Percentiles rank a stretch among this genome's conserved stretches.
phyloP scores from a whole-genome alignment of 1,139 yeast species.

The Candida anutae region DNA sequence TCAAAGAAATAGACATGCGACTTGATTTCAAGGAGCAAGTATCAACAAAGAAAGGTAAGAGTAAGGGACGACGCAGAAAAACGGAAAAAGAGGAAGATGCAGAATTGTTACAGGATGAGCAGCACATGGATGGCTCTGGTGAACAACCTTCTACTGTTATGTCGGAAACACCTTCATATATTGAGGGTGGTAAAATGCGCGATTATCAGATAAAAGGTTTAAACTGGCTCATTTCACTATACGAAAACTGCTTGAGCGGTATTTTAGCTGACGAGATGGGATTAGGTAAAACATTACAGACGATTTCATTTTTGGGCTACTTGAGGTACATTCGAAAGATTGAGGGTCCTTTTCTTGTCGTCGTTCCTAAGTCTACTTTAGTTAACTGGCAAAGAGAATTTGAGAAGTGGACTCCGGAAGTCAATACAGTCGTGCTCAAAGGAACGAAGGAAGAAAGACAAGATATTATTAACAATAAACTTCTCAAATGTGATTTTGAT shows the following conservation, averaged over 20 bases:
- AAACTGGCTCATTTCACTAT: slow-evolving; percentile 39
- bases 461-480: slow-evolving; percentile 47
- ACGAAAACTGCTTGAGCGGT: slow-evolving; percentile 38
- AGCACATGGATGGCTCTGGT: slow-evolving; percentile 39
- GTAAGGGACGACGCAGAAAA: slow-evolving; percentile 40
- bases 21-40: slow-evolving; percentile 11
- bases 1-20: slow-evolving; percentile 47
- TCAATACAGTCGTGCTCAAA: slow-evolving; percentile 73
- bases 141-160: slow-evolving; percentile 51
- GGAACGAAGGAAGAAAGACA: slow-evolving; percentile 79
- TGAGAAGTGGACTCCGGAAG: slow-evolving; percentile 94
- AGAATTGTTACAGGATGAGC: slow-evolving; percentile 75
- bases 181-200: slow-evolving; percentile 58
- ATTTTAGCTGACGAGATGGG: slow-evolving; percentile 47
- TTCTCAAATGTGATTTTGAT: slow-evolving; percentile 74
- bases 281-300: slow-evolving; percentile 41
- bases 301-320: slow-evolving; percentile 68
- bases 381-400: slow-evolving; percentile 96
- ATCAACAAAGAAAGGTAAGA: slow-evolving; percentile 5
- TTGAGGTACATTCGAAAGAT: slow-evolving; percentile 67
- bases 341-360: slow-evolving; percentile 87
- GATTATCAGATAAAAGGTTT: slow-evolving; percentile 60
- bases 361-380: slow-evolving; percentile 91
- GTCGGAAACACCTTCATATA: slow-evolving; percentile 72
- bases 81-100: slow-evolving; percentile 92